Conservation (phyloP, 129 eudicot genomes). For the carrot (Daucus carota) region DNA sequence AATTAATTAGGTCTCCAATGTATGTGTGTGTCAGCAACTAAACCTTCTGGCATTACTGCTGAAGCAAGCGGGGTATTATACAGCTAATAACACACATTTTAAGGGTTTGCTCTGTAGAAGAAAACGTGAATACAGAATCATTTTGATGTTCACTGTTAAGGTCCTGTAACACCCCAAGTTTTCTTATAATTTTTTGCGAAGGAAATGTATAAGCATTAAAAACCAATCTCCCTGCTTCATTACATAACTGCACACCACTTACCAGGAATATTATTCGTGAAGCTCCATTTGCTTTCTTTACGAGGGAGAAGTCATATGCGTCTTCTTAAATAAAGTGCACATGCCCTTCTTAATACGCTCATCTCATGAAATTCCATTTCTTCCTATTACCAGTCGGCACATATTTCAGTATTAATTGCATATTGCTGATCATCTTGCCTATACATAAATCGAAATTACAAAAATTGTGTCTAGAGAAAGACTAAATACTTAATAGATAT, state of each 20-base stretch:
- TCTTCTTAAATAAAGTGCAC: not conserved
- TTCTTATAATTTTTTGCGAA: not conserved
- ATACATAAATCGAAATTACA: not conserved
- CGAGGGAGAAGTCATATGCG: not conserved
- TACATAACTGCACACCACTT: not conserved
- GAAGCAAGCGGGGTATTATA: not conserved
- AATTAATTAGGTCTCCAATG: not conserved
- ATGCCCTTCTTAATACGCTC: not conserved
- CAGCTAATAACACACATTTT: not conserved
- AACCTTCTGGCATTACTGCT: not conserved
- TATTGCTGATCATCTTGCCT: no score
- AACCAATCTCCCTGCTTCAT: not conserved
- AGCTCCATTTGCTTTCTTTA: not conserved
- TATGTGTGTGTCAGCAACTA: no score
- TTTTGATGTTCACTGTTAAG: not conserved
- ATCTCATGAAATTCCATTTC: not conserved
- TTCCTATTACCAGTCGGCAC: not conserved
- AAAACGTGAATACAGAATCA: not conserved
- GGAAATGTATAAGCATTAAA: not conserved
- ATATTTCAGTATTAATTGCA: not conserved
- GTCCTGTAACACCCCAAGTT: not conserved
- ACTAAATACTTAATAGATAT: not conserved
- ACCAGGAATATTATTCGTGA: not conserved
- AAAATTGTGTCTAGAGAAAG: not conserved
- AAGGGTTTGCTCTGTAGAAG: not conserved